Conservation (phyloP, 2,329 filamentous ascomycete genomes). For the Colletotrichum sp. region DNA sequence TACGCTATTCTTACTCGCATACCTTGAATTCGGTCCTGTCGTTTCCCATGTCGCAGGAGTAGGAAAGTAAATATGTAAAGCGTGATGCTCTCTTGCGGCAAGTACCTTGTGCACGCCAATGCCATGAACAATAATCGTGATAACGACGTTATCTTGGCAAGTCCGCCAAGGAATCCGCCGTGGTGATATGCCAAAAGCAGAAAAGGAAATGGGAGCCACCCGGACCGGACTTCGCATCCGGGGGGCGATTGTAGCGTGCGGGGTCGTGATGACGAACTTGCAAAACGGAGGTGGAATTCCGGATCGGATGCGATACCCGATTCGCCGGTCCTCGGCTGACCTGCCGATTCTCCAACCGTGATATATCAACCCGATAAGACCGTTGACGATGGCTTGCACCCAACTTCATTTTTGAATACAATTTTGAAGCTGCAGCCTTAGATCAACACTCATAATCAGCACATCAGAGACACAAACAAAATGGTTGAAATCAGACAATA, state of each 20-base stretch:
- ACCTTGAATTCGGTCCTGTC: background rate
- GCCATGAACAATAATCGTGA: background rate
- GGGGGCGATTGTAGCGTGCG: background rate
- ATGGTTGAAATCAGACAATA: slow-evolving; percentile 39
- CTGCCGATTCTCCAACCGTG: background rate
- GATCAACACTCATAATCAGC: rapidly evolving
- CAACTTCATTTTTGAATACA: background rate
- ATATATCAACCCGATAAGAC: background rate
- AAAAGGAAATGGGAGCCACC: background rate
- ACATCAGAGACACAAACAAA: background rate
- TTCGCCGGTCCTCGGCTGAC: background rate
- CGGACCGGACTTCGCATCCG: background rate
- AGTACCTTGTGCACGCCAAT: background rate
- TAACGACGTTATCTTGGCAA: background rate
- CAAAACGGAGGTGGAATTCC: background rate
- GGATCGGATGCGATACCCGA: background rate
- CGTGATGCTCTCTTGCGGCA: background rate
- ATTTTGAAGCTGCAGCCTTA: background rate
- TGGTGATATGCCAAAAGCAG: background rate
- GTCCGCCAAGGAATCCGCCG: background rate
- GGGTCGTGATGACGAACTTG: background rate
- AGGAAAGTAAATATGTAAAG: background rate
- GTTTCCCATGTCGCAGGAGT: background rate
- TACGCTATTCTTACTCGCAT: background rate
- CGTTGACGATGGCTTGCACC: rapidly evolving